phyloP scores from a whole-genome alignment of 352 stramenopile species.

The Phytophthora pluvialis region DNA sequence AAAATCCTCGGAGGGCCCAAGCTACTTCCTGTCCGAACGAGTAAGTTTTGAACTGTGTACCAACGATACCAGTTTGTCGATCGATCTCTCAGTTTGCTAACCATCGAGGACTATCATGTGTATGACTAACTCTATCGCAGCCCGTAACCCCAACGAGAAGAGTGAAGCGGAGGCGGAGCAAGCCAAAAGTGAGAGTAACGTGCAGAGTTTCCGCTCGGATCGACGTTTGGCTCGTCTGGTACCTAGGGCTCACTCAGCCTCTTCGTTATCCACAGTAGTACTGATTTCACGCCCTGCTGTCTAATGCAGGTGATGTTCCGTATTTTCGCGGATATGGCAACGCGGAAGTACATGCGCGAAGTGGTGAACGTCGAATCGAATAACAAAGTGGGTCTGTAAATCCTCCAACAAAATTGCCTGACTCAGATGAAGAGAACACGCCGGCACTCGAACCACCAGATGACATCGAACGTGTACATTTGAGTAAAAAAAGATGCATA shows the following conservation, averaged over 20 bases:
- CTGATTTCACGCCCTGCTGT: background rate
- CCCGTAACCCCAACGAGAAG: constrained; percentile 52
- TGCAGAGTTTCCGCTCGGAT: constrained; percentile 86
- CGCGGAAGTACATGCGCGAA: constrained; percentile 68
- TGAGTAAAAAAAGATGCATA: constrained; percentile 31
- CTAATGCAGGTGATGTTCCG: constrained; percentile 63
- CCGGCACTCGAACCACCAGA: background rate
- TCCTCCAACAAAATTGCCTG: background rate
- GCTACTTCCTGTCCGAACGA: constrained; percentile 58
- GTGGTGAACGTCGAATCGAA: constrained; percentile 33
- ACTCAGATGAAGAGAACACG: constrained; percentile 14
- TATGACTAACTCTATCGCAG: constrained; percentile 24
- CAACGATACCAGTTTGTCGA: no score
- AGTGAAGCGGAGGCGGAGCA: constrained; percentile 61
- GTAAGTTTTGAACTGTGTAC: constrained; percentile 30
- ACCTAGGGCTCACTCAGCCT: constrained; percentile 1
- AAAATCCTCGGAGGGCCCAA: constrained; percentile 61
- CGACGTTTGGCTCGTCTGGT: constrained; percentile 75
- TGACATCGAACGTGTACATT: constrained; percentile 28
- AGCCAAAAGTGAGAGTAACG: constrained; percentile 66
- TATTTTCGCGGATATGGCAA: constrained; percentile 69
- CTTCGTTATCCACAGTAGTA: constrained; percentile 1
- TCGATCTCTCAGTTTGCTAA: background rate
- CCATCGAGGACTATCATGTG: background rate
- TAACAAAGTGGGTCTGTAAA: constrained; percentile 5